These are phyloP conservation scores for Ophiostoma sp. DNA, from an alignment of 2,329 filamentous ascomycete genomes.

Conservation along the genomic window DNA sequence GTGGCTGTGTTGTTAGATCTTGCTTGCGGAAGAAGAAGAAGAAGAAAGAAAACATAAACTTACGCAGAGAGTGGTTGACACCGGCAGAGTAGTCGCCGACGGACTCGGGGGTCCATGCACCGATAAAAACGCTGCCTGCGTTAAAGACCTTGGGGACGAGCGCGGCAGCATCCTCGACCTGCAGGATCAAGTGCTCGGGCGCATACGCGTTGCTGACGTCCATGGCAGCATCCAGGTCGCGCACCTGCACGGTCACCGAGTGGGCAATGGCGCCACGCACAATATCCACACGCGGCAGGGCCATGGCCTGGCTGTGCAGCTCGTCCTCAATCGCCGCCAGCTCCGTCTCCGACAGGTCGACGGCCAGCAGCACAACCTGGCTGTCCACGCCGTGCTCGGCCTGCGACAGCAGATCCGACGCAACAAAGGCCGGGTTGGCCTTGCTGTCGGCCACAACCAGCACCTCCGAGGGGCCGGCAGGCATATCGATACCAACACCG, in stretches of 20 bases:
- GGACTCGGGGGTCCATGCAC: conserved; percentile 93
- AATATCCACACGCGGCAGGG: conserved; percentile 85
- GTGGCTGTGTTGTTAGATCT: conserved; percentile 59
- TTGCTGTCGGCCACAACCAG: conserved; percentile 88
- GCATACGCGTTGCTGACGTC: conserved; percentile 87
- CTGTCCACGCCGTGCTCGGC: conserved; percentile 96
- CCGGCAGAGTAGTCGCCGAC: conserved; percentile 97
- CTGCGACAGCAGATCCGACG: conserved; percentile 85
- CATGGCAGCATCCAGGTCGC: conserved; percentile 68
- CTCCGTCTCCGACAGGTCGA: conserved; percentile 68
- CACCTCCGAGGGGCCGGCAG: conserved; percentile 91
- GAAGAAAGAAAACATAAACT: conserved; percentile 41
- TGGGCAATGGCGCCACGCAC: conserved; percentile 85
- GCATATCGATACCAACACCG: conserved; percentile 96
- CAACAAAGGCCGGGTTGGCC: conserved; percentile 89
- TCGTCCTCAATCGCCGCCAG: conserved; percentile 85
- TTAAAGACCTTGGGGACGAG: conserved; percentile 79
- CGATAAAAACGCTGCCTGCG: conserved; percentile 92
- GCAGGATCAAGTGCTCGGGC: conserved; percentile 92
- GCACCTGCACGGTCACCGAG: conserved; percentile 73
- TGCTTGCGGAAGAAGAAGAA: not conserved
- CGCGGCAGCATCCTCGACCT: conserved; percentile 70
- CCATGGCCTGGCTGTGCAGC: conserved; percentile 78
- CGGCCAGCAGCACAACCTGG: conserved; percentile 85
- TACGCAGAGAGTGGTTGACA: conserved; percentile 95